These are phyloP conservation scores for Aspergillus ochraceus DNA, from an alignment of 2,329 filamentous ascomycete species.

Conservation along the genomic window DNA sequence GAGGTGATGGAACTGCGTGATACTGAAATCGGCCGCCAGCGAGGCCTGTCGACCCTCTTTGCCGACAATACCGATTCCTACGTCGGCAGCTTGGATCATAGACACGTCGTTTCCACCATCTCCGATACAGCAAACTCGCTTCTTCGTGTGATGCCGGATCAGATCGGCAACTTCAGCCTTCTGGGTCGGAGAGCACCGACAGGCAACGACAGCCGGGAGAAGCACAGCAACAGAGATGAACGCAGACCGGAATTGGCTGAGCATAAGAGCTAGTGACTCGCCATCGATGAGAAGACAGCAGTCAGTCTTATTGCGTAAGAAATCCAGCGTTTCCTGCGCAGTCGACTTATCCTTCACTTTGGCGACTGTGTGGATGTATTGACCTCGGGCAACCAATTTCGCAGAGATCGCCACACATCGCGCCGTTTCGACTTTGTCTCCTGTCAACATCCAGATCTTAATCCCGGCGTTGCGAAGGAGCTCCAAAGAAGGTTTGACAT, in stretches of 20 bases:
- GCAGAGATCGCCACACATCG: conserved; percentile 94
- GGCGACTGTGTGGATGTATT: conserved; percentile 92
- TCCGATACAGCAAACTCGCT: conserved; percentile 95
- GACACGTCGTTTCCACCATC: conserved; percentile 98
- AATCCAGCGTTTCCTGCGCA: conserved; percentile 84
- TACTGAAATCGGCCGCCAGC: conserved; percentile 93
- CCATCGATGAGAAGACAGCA: conserved; percentile 94
- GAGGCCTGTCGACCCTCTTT: conserved; percentile 96
- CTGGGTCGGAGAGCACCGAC: conserved; percentile 93
- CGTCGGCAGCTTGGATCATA: conserved; percentile 98
- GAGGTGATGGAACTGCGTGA: conserved; percentile 90
- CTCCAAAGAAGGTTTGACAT: conserved; percentile 94
- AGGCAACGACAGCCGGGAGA: conserved; percentile 90
- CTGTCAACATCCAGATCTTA: conserved; percentile 99
- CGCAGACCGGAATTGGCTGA: conserved; percentile 76
- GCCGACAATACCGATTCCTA: conserved; percentile 95
- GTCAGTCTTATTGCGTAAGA: conserved; percentile 78
- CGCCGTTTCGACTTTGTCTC: conserved; percentile 97
- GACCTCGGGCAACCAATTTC: conserved; percentile 87
- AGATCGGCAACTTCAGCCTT: conserved; percentile 91
- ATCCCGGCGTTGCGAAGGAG: conserved; percentile 94
- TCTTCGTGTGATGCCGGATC: conserved; percentile 88
- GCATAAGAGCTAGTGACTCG: conserved; percentile 80
- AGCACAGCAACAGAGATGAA: conserved; percentile 88
- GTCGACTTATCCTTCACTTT: conserved; percentile 80